phyloP scores from a whole-genome alignment of 208 protist species.

The Crithidia expoeki region DNA sequence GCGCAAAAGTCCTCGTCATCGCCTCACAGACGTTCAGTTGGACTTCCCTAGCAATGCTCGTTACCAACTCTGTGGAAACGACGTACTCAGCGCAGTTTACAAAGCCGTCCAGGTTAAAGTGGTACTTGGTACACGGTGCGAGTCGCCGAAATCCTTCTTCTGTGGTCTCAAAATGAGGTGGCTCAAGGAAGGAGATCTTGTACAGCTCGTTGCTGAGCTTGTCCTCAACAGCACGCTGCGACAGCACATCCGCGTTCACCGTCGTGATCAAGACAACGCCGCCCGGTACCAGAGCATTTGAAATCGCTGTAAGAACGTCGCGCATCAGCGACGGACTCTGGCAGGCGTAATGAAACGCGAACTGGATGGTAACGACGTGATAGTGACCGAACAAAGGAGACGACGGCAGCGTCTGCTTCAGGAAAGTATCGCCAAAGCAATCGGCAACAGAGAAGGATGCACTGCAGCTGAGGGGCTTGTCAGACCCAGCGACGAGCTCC shows the following conservation, averaged over 20 bases:
- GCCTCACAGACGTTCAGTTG: slow-evolving; percentile 25
- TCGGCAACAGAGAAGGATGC: slow-evolving; percentile 76
- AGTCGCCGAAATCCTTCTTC: slow-evolving; percentile 31
- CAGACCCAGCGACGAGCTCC: slow-evolving; percentile 11
- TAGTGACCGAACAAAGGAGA: slow-evolving; percentile 52
- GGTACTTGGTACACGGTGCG: slow-evolving; percentile 63
- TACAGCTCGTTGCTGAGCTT: slow-evolving; percentile 42
- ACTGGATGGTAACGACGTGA: slow-evolving; percentile 82
- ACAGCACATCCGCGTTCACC: slow-evolving; percentile 56
- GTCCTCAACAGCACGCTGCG: slow-evolving; percentile 37
- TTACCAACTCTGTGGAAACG: slow-evolving; percentile 54
- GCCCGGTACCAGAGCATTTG: slow-evolving; percentile 45
- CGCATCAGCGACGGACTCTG: slow-evolving; percentile 45
- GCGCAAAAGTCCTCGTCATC: slow-evolving; percentile 42
- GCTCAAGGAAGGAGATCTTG: slow-evolving; percentile 28
- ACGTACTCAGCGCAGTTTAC: slow-evolving; percentile 89
- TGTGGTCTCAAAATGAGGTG: slow-evolving; percentile 3
- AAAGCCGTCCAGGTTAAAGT: slow-evolving; percentile 86
- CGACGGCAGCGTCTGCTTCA: slow-evolving; percentile 36
- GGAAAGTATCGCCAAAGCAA: slow-evolving; percentile 75
- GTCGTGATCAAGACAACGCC: slow-evolving; percentile 84
- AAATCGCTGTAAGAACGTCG: slow-evolving; percentile 47
- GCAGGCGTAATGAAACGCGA: slow-evolving; percentile 91
- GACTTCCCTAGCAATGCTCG: slow-evolving; percentile 17
- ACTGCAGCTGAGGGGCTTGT: slow-evolving; percentile 20